phyloP scores from a whole-genome alignment of 768 basidiomycete species.

The Chalciporus pseudorubinellus region DNA sequence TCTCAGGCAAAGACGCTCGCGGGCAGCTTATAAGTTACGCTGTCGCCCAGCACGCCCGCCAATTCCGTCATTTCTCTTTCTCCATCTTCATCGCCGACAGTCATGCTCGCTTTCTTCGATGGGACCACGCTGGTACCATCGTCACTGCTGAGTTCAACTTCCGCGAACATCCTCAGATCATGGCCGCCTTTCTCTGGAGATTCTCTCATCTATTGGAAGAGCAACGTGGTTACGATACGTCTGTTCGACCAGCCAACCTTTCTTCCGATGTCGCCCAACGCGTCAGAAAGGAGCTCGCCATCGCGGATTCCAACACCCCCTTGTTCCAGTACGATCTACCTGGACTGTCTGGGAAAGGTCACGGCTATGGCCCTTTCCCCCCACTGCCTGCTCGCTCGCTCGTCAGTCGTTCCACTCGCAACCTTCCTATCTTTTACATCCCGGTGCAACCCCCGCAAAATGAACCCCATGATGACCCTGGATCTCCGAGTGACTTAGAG shows the following conservation, averaged over 20 bases:
- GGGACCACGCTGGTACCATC: too few species aligned
- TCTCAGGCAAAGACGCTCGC: not conserved
- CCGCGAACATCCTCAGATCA: not conserved
- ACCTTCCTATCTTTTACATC: not conserved
- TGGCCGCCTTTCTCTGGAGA: conserved; percentile 4
- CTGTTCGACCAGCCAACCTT: not conserved
- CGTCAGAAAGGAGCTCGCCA: not conserved
- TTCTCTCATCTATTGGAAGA: not conserved
- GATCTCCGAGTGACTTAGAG: too few species aligned
- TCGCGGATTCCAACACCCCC: not conserved
- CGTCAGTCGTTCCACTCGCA: conserved; percentile 1
- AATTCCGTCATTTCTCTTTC: too few species aligned
- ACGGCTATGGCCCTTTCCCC: not conserved
- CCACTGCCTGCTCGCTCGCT: not conserved
- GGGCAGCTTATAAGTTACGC: conserved; percentile 29
- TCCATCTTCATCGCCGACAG: too few species aligned
- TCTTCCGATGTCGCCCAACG: not conserved
- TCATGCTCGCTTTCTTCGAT: too few species aligned
- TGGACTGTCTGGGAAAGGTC: not conserved
- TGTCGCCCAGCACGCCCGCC: too few species aligned
- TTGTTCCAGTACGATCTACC: not conserved
- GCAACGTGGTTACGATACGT: too few species aligned
- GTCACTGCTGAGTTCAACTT: conserved; percentile 1
- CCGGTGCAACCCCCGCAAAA: not conserved
- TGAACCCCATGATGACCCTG: too few species aligned